These are phyloP conservation scores for Annulohypoxylon nitens DNA, from an alignment of 495 filamentous ascomycete species.

Conservation along the genomic window DNA sequence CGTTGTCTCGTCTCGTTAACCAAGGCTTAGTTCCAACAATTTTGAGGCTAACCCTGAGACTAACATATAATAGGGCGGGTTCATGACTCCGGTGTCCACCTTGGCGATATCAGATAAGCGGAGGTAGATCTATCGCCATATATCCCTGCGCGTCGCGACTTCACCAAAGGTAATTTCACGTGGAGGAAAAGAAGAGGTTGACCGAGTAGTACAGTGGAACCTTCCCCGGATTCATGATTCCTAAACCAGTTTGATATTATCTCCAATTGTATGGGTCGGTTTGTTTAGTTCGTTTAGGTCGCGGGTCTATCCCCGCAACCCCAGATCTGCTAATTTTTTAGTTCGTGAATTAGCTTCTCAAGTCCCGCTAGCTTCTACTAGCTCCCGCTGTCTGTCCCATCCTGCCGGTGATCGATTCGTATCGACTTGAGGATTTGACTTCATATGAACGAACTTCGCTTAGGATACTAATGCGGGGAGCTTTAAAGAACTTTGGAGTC, in stretches of 20 bases:
- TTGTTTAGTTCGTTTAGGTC: slow-evolving; percentile 25
- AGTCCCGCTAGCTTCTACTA: slow-evolving; percentile 8
- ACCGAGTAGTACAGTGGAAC: neutral
- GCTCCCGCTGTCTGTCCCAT: slow-evolving; percentile 5
- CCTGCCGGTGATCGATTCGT: neutral
- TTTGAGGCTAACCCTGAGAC: neutral
- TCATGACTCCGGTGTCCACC: slow-evolving; percentile 25
- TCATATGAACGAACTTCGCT: neutral
- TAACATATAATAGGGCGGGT: slow-evolving; percentile 5
- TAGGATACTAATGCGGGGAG: too few species aligned
- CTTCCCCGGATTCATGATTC: slow-evolving; percentile 24
- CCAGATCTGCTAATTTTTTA: slow-evolving; percentile 10
- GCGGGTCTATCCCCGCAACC: slow-evolving; percentile 18
- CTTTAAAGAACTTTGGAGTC: neutral
- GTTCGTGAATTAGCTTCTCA: neutral
- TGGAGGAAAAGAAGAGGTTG: neutral
- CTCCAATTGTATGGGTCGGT: too few species aligned
- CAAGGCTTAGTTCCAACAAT: neutral
- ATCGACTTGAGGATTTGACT: neutral
- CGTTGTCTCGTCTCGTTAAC: neutral
- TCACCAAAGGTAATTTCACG: neutral
- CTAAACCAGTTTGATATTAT: slow-evolving; percentile 49
- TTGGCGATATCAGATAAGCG: neutral
- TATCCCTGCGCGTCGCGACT: slow-evolving; percentile 3
- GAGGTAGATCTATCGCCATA: neutral